Conservation (phyloP, 106 monocot genomes). For the Dioscorea dumetorum region DNA sequence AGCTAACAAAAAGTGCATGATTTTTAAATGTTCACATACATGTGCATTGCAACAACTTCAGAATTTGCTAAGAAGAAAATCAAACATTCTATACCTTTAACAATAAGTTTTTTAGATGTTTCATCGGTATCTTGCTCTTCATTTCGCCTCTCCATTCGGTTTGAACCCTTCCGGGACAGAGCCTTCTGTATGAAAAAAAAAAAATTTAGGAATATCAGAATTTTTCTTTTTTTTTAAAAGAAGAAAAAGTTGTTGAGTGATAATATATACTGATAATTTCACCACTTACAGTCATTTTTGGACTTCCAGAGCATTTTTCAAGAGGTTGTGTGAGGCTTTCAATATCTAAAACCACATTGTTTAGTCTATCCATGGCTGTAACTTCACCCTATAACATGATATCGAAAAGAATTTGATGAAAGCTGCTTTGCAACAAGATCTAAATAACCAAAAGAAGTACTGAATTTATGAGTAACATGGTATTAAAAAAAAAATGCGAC, state of each 20-base stretch:
- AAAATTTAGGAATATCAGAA: no score
- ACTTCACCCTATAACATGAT: constrained; percentile 11
- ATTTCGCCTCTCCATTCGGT: constrained; percentile 23
- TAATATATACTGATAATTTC: neutral
- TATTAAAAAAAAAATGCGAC: no score
- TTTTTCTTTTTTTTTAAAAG: neutral
- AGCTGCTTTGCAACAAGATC: neutral
- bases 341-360: constrained; percentile 46
- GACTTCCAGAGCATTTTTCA: constrained; percentile 62
- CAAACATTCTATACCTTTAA: constrained; percentile 21
- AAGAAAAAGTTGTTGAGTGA: neutral
- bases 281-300: constrained; percentile 56
- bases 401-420: neutral
- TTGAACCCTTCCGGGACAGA: constrained; percentile 40
- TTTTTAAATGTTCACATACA: neutral
- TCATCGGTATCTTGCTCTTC: constrained; percentile 32
- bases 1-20: neutral
- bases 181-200: constrained; percentile 23
- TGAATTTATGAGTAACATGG: no score
- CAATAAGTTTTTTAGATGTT: constrained; percentile 16
- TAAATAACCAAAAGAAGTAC: neutral
- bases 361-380: constrained; percentile 16
- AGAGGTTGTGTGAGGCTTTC: constrained; percentile 41
- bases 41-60: neutral
- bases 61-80: neutral